Evolutionary conservation across 495 filamentous ascomycete species (phyloP).

Genomic region (Elasticomyces elasticus): DNA sequence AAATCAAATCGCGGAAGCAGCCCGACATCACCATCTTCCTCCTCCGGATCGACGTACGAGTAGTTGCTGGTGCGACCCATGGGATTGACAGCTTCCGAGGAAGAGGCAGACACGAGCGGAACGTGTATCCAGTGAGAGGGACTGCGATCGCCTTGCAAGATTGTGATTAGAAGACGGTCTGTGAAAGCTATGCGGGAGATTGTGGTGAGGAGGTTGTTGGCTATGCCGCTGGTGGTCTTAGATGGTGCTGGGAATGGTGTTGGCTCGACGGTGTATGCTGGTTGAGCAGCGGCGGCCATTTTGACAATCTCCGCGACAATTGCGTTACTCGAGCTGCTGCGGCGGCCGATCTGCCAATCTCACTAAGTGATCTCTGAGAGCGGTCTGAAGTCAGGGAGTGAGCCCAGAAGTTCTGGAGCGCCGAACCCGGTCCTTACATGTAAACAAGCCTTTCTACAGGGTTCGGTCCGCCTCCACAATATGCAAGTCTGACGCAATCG

Average conservation of each 20-base stretch:
- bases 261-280: constrained; percentile 2
- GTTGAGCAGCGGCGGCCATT: not conserved
- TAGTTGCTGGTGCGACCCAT: constrained; percentile 37
- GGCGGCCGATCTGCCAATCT: not conserved
- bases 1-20: constrained; percentile 70
- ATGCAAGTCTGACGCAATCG: not conserved
- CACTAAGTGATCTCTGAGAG: too few relatives aligned
- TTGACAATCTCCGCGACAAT: not conserved
- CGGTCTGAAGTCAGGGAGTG: not conserved
- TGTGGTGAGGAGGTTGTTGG: constrained; percentile 62
- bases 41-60: constrained; percentile 34
- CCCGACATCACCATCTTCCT: constrained; percentile 23
- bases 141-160: constrained; percentile 50
- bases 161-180: constrained; percentile 85
- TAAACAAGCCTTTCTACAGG: not conserved
- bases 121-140: constrained; percentile 96
- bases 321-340: not conserved
- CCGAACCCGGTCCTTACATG: not conserved
- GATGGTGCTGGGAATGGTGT: constrained; percentile 64
- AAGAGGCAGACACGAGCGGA: constrained; percentile 52
- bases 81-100: constrained; percentile 41
- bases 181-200: constrained; percentile 63
- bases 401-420: not conserved
- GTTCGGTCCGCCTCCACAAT: constrained; percentile 1
- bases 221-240: constrained; percentile 51